These are phyloP conservation scores for Erythrobasidium hasegawianum DNA, from an alignment of 1,284 basidiomycete species.

Conservation along the genomic window DNA sequence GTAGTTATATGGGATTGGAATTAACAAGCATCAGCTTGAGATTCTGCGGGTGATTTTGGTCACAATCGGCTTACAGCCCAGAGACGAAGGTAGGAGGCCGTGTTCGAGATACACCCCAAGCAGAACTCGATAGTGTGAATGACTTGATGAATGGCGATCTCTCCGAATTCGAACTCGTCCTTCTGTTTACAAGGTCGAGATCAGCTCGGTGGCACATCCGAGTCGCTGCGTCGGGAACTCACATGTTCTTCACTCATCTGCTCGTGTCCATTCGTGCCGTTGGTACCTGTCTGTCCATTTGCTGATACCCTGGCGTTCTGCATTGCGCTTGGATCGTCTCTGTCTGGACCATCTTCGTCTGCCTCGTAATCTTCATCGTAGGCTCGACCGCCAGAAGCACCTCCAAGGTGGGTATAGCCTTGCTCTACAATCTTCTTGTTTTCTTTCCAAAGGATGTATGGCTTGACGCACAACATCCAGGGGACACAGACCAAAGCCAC, in stretches of 20 bases:
- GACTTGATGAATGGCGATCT: constrained; percentile 92
- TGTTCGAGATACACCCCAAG: constrained; percentile 97
- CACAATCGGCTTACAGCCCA: constrained; percentile 61
- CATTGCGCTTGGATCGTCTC: constrained; percentile 5
- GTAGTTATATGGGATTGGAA: no score
- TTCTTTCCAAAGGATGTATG: constrained; percentile 90
- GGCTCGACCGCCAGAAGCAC: constrained; percentile 55
- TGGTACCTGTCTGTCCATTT: background rate
- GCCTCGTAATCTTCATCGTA: constrained; percentile 73
- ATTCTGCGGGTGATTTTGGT: no score
- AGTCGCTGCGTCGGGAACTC: background rate
- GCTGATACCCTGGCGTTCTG: constrained; percentile 22
- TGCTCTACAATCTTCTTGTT: constrained; percentile 76
- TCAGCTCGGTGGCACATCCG: constrained; percentile 1
- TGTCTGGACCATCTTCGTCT: constrained; percentile 48
- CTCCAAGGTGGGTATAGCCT: constrained; percentile 66
- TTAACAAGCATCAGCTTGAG: no score
- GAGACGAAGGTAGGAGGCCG: constrained; percentile 95
- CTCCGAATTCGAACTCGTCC: constrained; percentile 77
- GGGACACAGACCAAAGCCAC: constrained; percentile 86
- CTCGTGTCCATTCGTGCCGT: constrained; percentile 12
- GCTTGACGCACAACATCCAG: constrained; percentile 89
- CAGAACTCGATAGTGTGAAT: constrained; percentile 97
- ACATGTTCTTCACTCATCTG: constrained; percentile 40
- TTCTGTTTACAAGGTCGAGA: constrained; percentile 50